A percentile compares a stretch with the other conserved stretches of the same genome.
phyloP scores from a whole-genome alignment of 768 basidiomycete species.

The Tephrocybe sp. region DNA sequence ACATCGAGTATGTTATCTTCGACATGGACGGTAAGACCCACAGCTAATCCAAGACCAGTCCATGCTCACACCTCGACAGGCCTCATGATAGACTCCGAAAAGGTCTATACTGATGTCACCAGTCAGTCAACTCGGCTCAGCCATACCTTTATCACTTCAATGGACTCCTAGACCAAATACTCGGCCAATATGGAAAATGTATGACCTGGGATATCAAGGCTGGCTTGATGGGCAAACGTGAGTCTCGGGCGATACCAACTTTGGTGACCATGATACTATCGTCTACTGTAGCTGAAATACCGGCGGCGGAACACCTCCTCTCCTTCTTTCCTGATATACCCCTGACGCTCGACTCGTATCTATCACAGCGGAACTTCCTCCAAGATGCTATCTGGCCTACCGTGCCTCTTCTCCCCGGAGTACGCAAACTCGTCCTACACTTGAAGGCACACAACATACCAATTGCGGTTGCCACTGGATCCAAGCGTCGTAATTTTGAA shows the following conservation, averaged over 20 bases:
- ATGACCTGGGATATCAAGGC: slow-evolving; percentile 92
- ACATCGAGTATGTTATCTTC: slow-evolving; percentile 66
- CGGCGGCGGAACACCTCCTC: slow-evolving; percentile 65
- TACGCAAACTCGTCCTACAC: slow-evolving; percentile 65
- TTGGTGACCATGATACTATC: background rate
- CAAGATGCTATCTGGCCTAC: slow-evolving; percentile 72
- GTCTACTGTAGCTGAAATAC: slow-evolving; percentile 53
- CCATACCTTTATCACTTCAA: slow-evolving; percentile 2
- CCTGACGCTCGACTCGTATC: slow-evolving; percentile 60
- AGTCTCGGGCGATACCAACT: slow-evolving; percentile 13
- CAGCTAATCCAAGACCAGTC: background rate
- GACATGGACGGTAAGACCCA: slow-evolving; percentile 64
- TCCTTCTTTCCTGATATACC: slow-evolving; percentile 77
- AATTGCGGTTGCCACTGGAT: slow-evolving; percentile 82
- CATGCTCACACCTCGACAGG: slow-evolving; percentile 36
- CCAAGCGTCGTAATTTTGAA: slow-evolving; percentile 60
- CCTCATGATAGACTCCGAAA: slow-evolving; percentile 75
- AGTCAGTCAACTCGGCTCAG: slow-evolving; percentile 44
- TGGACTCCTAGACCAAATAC: slow-evolving; percentile 57
- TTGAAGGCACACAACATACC: slow-evolving; percentile 67
- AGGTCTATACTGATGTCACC: slow-evolving; percentile 75
- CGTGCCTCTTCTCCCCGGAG: slow-evolving; percentile 75
- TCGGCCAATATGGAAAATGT: slow-evolving; percentile 66
- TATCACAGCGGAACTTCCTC: slow-evolving; percentile 50
- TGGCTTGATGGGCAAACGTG: slow-evolving; percentile 87